Evolutionary conservation across 306 rosid genomes (phyloP).

Genomic region (Rosa rugosa): DNA sequence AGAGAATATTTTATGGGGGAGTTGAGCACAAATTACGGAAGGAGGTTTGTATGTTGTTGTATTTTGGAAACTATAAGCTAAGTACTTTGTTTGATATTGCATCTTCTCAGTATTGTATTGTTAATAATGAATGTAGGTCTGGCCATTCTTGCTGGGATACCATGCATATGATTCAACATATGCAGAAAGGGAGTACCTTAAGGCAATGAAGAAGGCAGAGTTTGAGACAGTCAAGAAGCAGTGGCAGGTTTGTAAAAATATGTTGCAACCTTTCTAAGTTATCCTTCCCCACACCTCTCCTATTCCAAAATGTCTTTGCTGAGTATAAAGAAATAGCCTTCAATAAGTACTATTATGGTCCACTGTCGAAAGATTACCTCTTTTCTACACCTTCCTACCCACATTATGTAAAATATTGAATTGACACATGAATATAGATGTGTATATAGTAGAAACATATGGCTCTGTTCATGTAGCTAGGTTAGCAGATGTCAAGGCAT

Average conservation of each 20-base stretch:
- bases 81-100: slow-evolving; percentile 28
- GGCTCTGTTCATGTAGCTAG: not conserved
- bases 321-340: not conserved
- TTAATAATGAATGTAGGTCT: slow-evolving; percentile 50
- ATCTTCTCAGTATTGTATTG: slow-evolving; percentile 27
- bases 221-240: slow-evolving; percentile 79
- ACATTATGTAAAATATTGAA: not conserved
- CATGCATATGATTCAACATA: slow-evolving; percentile 79
- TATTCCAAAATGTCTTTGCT: not conserved
- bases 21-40: slow-evolving; percentile 75
- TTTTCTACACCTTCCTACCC: not conserved
- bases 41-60: slow-evolving; percentile 57
- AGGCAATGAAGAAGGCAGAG: slow-evolving; percentile 70
- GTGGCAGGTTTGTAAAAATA: slow-evolving; percentile 83
- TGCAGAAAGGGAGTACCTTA: slow-evolving; percentile 87
- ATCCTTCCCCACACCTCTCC: not conserved
- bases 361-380: not conserved
- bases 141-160: slow-evolving; percentile 92
- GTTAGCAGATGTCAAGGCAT: not conserved
- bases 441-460: not conserved
- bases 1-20: slow-evolving; percentile 95
- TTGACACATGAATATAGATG: not conserved
- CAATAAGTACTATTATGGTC: not conserved
- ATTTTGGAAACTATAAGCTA: slow-evolving; percentile 16
- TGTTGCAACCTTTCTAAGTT: not conserved